Evolutionary conservation across 192 early-diverging fungal genomes (phyloP), one percentile per base, ranked within the genome.

Genomic region (Tieghemiomyces parasiticus): DNA sequence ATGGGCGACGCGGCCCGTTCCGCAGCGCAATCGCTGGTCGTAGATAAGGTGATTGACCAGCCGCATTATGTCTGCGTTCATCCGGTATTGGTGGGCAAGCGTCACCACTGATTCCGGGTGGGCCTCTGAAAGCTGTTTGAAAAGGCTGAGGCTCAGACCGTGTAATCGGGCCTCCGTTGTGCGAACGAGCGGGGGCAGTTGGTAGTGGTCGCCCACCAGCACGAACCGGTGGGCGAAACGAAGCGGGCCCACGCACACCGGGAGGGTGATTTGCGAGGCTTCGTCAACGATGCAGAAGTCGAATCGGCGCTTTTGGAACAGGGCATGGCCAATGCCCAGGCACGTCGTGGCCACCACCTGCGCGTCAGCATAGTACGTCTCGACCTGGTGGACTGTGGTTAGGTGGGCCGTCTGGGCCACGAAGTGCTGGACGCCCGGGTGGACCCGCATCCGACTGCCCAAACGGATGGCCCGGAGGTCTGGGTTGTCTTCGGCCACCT

Each of bases 251-350:
- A 97, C 58, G 60, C 91, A 91, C 4, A 86, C 82, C 0, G 95
- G 95, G 32, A 95, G 64, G 20, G 89, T 90, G 28, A 97, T 80
- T 68, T 97, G 95, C 19, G 93, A 91, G 10, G 93, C 92, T 60
- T 97, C 95, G 68, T 97, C 95, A 4, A 97, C 81, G 52, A 97
- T 93, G 64, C 92, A 95, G 67, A 90, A 94, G 68, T 97, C 95
- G 68, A 97, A 97, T 47, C 71, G 63, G 44, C 85, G 78, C 58
- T 76, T 77, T 2, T 75, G 64, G 61, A 95, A 92, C 6, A 94
- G 56, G 9, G 81, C 64, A 60, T 97, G 85, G 33, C 71, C 81
- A 50, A 88, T 82, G 12, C 92, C 91, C 29, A 94, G 66, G 59
- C 92, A 93, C 3, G 94, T 97, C 2, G 89, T 88, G 2, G 83